Base-by-base conservation (phyloP, 768 basidiomycete genomes). In the Podaxis sp. region DNA sequence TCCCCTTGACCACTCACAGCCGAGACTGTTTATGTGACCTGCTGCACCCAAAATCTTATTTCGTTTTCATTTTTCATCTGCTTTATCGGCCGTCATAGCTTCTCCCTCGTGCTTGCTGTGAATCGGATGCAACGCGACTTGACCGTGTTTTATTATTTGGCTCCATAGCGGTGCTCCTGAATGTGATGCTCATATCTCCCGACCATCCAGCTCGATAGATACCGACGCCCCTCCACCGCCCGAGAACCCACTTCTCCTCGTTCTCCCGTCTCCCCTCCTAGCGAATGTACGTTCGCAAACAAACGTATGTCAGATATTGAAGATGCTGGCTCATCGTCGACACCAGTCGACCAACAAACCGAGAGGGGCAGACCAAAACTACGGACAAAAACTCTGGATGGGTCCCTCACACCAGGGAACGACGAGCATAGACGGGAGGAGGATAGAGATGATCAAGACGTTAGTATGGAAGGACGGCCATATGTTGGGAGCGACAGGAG, bases 191-290 rank as follows among this genome's bases (percentile, higher is more conserved):
- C 54, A 40, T 27, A 17, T 17, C 15, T 11, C 47, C 36, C 27
- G 33, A 57, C 43, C 27, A 27, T 61, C 24, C 60, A 85, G 84
- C 68, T 85, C 50, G 84, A 83, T 65, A 76, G 74, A 56, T 85
- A 85, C 65, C 78, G 82, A 51, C 76, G 79, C 17, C 74, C 76
- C 1, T 77, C 82, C 5, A 66, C 65, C 9, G 65, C 64, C 24
- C 61, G 46, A 13, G 76, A 74, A 63, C 58, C 65, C 46, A 53
- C 43, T 60, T 49, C 58, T 33, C 63, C 53, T 62, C 68, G 19
- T 55, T 64, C 36, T 46, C 68, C 19, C 46, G 63, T 22, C 54
- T 64, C 46, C 56, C 67, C 9, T 51, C 54, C 51, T 57, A 61
- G 15, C 65, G 37, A 36, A 55, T 59, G 52, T 55, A 58, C 25